A percentile compares a stretch with the other conserved stretches of the same genome.
phyloP scores from a whole-genome alignment of 768 basidiomycete species.

The Leccinum imitatum region DNA sequence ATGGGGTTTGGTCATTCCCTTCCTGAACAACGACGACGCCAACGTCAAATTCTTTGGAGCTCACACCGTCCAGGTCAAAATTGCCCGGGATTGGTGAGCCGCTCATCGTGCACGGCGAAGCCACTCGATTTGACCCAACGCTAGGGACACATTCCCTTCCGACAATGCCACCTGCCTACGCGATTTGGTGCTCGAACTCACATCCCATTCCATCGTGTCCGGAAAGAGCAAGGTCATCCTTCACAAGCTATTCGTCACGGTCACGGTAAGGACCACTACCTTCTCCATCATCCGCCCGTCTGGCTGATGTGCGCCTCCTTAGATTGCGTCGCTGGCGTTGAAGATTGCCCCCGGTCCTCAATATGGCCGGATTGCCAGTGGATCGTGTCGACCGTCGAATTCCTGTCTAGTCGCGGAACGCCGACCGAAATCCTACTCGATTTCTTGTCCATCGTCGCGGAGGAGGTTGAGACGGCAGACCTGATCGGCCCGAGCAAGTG shows the following conservation, averaged over 20 bases:
- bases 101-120: neutral
- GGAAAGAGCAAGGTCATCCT: slow-evolving; percentile 69
- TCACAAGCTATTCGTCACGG: slow-evolving; percentile 69
- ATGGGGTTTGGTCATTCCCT: slow-evolving; percentile 81
- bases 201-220: slow-evolving; percentile 59
- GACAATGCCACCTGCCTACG: slow-evolving; percentile 59
- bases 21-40: slow-evolving; percentile 66
- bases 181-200: slow-evolving; percentile 68
- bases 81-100: slow-evolving; percentile 84
- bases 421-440: slow-evolving; percentile 63
- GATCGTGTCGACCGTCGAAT: slow-evolving; percentile 34
- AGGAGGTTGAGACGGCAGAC: slow-evolving; percentile 77
- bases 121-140: slow-evolving; percentile 10
- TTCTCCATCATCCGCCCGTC: neutral
- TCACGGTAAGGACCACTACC: slow-evolving; percentile 54
- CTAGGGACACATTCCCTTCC: slow-evolving; percentile 72
- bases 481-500: slow-evolving; percentile 72
- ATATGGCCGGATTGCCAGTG: too few species aligned
- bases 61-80: slow-evolving; percentile 92
- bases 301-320: slow-evolving; percentile 11
- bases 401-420: slow-evolving; percentile 60
- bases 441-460: slow-evolving; percentile 80
- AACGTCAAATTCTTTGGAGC: slow-evolving; percentile 96
- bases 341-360: slow-evolving; percentile 56
- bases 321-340: slow-evolving; percentile 71